Evolutionary conservation across 2,329 filamentous ascomycete genomes (phyloP).

Genomic region (Berkeleyomyces basicola): DNA sequence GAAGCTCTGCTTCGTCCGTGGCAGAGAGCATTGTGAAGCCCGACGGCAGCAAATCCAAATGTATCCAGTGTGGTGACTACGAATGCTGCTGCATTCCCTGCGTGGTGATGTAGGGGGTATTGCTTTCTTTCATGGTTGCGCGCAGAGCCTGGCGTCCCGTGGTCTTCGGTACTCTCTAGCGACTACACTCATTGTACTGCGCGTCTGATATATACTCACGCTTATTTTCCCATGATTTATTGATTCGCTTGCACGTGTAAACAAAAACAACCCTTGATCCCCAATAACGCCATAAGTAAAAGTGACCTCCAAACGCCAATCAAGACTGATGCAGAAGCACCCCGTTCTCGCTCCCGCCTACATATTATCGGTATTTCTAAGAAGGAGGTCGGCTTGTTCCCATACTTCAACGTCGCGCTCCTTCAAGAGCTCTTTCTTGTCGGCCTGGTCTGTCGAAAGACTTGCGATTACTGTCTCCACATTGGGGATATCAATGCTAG

Average conservation of each 20-base stretch:
- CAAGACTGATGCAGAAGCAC: background rate
- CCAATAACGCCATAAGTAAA: background rate
- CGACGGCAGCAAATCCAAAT: slow-evolving; percentile 28
- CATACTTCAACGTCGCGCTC: slow-evolving; percentile 5
- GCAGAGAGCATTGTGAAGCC: slow-evolving; percentile 36
- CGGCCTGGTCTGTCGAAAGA: background rate
- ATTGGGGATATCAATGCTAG: slow-evolving; percentile 27
- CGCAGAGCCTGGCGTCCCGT: background rate
- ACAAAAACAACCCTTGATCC: background rate
- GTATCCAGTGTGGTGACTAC: slow-evolving; percentile 33
- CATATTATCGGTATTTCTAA: background rate
- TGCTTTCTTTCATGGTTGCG: background rate
- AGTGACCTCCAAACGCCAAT: background rate
- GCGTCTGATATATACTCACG: too few relatives aligned
- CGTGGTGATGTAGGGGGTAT: slow-evolving; percentile 27
- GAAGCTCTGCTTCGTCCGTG: slow-evolving; percentile 31
- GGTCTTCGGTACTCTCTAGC: background rate
- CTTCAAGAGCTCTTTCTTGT: background rate
- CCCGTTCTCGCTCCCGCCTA: background rate
- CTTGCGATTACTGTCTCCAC: background rate
- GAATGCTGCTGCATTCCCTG: slow-evolving; percentile 41
- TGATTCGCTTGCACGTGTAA: background rate
- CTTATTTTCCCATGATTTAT: too few relatives aligned
- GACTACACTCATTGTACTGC: background rate
- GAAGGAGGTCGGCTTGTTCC: background rate